Base-by-base conservation (phyloP, 176 grass and related monocot species). In the Triticum dicoccoides region DNA sequence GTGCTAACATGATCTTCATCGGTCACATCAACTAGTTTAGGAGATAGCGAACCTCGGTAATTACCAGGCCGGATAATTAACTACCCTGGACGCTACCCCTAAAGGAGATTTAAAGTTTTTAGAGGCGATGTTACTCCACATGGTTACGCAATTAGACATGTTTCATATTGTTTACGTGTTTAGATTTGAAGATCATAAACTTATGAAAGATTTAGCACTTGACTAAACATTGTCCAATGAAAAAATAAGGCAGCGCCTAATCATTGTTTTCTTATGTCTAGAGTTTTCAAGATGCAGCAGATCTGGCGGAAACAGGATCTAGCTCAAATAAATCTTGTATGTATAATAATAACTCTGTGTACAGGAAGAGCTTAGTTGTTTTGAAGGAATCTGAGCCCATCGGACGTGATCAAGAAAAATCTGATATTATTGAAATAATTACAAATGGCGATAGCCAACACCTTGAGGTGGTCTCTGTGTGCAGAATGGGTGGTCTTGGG, bases 401-500 rank as follows among this genome's bases (percentile, higher is more conserved):
- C 0, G 88, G 82, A 3, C 13, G 80, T 20, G 65, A 34, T 0
- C 20, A 20, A 1, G 82, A 84, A 1, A 90, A 33, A 4, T 2
- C 0, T 37, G 5, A 61, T 0, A 17, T 91, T 11, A 25, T 91
- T 4, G 2, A 66, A 0, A 13, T 61, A 9, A 51, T 91, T 56
- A 37, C 0, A 74, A 17, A 81, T 0, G 2, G 65, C 18, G 3
- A 10, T n/a, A 20, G 30, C 0, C 20, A 39, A 34, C 21, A 72
- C 21, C 9, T 54, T 23, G 6, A 12, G 8, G 88, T 88, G 3
- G 70, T 88, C 8, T 84, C 87, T 11, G 8, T 92, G 0, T 70
- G 71, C 0, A 87, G 87, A 65, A 81, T 90, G 84, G 81, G 76
- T 37, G 87, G 80, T 9, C 0, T 84, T 11, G 91, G 84, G 2